phyloP scores from a whole-genome alignment of 331 rosid species.

The Rosa hybrid region DNA sequence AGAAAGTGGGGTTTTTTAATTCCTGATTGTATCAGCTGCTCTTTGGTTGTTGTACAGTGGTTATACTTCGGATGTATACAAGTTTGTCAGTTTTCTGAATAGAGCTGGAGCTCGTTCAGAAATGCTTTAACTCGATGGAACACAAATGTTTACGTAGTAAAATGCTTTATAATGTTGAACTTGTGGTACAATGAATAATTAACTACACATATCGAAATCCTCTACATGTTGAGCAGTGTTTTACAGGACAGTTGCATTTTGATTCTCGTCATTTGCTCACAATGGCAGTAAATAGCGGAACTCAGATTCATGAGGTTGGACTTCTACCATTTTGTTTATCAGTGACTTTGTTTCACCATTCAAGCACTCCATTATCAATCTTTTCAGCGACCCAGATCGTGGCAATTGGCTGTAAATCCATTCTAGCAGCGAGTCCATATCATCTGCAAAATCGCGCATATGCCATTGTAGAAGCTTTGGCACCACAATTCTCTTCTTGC shows the following conservation, averaged over 20 bases:
- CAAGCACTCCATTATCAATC: slow-evolving; percentile 63
- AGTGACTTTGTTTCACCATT: slow-evolving; percentile 59
- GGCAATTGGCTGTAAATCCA: slow-evolving; percentile 94
- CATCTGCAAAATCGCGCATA: slow-evolving; percentile 79
- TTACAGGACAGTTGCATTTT: background rate
- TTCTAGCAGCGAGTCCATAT: slow-evolving; percentile 78
- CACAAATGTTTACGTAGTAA: background rate
- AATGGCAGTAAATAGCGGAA: slow-evolving; percentile 72
- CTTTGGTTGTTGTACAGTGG: background rate
- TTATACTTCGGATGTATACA: background rate
- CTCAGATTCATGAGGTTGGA: slow-evolving; percentile 68
- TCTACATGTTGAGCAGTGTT: background rate
- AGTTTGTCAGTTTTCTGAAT: background rate
- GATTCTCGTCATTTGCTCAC: slow-evolving; percentile 19
- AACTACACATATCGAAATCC: background rate
- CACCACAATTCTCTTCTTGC: slow-evolving; percentile 72
- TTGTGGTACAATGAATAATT: background rate
- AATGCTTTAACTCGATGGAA: slow-evolving; percentile 2
- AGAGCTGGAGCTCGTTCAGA: background rate
- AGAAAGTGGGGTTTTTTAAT: background rate
- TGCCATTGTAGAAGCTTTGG: slow-evolving; percentile 89
- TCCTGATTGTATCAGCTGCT: background rate
- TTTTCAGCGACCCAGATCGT: slow-evolving; percentile 66
- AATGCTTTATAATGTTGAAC: background rate
- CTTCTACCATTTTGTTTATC: slow-evolving; percentile 50